These are phyloP conservation scores for Blastobotrys robertii DNA, from an alignment of 805 yeast genomes.

Conservation along the genomic window DNA sequence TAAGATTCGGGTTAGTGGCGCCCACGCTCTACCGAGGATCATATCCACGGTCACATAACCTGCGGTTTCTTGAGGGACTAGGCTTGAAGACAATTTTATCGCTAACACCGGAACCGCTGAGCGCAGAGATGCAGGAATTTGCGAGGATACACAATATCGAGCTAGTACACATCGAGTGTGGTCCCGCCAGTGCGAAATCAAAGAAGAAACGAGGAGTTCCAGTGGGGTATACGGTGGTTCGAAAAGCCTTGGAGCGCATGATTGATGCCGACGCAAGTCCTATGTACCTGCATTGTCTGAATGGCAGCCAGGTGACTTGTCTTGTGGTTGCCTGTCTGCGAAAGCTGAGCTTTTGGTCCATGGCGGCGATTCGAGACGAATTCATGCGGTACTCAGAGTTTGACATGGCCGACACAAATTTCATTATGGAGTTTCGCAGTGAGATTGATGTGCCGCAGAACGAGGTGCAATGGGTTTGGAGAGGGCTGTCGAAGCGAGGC, in stretches of 20 bases:
- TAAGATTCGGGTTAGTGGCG: conserved; percentile 64
- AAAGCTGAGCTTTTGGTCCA: conserved; percentile 78
- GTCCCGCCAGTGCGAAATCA: conserved; percentile 49
- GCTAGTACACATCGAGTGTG: conserved; percentile 53
- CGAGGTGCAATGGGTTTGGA: conserved; percentile 58
- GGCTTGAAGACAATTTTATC: conserved; percentile 64
- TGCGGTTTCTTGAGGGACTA: conserved; percentile 55
- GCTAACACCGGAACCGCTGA: conserved; percentile 67
- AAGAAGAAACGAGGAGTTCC: conserved; percentile 82
- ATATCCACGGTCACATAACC: conserved; percentile 70
- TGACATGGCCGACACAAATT: conserved; percentile 72
- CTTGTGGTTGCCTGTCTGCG: conserved; percentile 79
- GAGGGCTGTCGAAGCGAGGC: conserved; percentile 44
- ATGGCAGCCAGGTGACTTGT: conserved; percentile 83
- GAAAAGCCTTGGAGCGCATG: conserved; percentile 48
- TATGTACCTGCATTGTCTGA: conserved; percentile 73
- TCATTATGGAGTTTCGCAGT: conserved; percentile 71
- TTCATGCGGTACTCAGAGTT: conserved; percentile 67
- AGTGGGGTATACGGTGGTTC: conserved; percentile 53
- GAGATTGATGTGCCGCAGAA: conserved; percentile 45
- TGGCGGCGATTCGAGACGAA: conserved; percentile 79
- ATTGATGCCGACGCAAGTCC: conserved; percentile 56
- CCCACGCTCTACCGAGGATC: conserved; percentile 73
- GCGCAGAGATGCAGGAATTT: conserved; percentile 40
- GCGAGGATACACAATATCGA: conserved; percentile 45